These are phyloP conservation scores for Phytophthora macrochlamydospora DNA, from an alignment of 352 stramenopile species.

Conservation along the genomic window DNA sequence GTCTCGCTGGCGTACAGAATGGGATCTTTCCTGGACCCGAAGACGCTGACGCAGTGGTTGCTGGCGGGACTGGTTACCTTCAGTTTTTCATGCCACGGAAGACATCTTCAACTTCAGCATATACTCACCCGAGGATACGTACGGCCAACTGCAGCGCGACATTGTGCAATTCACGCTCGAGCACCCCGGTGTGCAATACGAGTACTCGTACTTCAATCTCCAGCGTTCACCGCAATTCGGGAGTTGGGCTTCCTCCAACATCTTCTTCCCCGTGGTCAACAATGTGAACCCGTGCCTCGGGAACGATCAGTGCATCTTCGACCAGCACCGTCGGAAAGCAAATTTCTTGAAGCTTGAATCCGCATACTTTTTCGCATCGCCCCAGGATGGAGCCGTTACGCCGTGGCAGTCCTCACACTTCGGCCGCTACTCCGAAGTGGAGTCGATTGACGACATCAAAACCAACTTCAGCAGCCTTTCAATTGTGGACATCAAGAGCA, in stretches of 20 bases:
- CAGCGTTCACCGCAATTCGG: neutral
- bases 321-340: neutral
- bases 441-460: neutral
- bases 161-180: slow-evolving; percentile 21
- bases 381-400: slow-evolving; percentile 1
- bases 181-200: slow-evolving; percentile 11
- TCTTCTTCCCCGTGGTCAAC: neutral
- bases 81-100: too few species aligned
- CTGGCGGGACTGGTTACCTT: too few species aligned
- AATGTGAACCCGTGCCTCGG: neutral
- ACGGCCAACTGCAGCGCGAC: slow-evolving; percentile 30
- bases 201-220: slow-evolving; percentile 33
- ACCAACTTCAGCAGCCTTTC: neutral
- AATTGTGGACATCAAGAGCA: slow-evolving; percentile 4
- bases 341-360: slow-evolving; percentile 1
- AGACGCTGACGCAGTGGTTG: too few species aligned
- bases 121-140: slow-evolving; percentile 7
- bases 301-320: neutral
- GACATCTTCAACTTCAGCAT: slow-evolving; percentile 12
- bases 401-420: slow-evolving; percentile 9
- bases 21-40: too few species aligned
- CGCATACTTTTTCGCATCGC: slow-evolving; percentile 7
- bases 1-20: too few species aligned
- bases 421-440: slow-evolving; percentile 2
- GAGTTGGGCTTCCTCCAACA: neutral